Conservation (phyloP, 2,329 filamentous ascomycete species). For the Pestalotiopsis sp. region DNA sequence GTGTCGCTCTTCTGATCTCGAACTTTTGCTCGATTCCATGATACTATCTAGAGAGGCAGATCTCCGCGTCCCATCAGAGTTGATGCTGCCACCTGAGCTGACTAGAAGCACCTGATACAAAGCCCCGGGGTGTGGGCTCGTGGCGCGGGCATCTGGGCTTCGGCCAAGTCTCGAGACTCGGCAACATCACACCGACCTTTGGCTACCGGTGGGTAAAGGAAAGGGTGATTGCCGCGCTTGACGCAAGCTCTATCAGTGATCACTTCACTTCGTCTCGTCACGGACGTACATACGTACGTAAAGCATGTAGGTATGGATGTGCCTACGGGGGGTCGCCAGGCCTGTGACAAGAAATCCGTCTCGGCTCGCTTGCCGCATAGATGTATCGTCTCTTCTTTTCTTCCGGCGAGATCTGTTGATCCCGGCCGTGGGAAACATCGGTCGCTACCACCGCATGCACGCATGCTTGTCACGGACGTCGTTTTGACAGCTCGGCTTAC, state of each 20-base stretch:
- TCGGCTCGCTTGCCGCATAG: neutral
- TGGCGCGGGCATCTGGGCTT: neutral
- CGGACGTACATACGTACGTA: neutral
- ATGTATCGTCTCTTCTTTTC: neutral
- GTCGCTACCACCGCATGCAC: neutral
- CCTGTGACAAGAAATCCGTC: neutral
- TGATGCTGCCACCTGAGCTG: neutral
- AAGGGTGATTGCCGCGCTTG: neutral
- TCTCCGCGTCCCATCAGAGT: neutral
- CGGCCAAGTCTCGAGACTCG: neutral
- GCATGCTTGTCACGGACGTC: neutral
- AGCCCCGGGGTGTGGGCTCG: neutral
- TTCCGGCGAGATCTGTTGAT: neutral
- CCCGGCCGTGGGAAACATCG: neutral
- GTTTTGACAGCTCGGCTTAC: too few species aligned
- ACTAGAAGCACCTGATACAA: neutral
- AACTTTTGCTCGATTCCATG: neutral
- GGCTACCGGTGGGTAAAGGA: neutral
- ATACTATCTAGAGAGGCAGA: neutral
- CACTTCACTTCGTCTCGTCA: neutral
- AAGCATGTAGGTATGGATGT: neutral
- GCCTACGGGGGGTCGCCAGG: too few species aligned
- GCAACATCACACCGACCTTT: neutral
- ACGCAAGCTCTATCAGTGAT: neutral
- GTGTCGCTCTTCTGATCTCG: neutral